A percentile compares a stretch with the other conserved stretches of the same genome.
Conservation (phyloP, 768 basidiomycete genomes). For the Xerocomus spinulosus region DNA sequence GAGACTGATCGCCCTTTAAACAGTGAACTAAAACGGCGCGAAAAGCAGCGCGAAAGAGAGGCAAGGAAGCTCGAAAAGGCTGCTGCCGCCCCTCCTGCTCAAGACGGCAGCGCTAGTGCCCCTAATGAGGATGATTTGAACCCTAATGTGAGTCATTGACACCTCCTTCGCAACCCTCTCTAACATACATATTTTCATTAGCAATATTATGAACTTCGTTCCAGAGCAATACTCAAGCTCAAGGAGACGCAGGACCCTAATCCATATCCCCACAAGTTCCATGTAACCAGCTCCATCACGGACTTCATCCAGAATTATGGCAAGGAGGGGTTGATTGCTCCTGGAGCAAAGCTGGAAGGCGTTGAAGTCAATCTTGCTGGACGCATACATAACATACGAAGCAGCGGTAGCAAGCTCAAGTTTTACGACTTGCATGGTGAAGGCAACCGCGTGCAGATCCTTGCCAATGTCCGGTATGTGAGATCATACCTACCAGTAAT, state of each 20-base stretch:
- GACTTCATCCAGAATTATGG: conserved; percentile 74
- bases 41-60: conserved; percentile 72
- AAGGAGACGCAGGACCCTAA: conserved; percentile 82
- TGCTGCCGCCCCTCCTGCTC: conserved; percentile 38
- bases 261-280: conserved; percentile 99
- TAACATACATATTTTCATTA: conserved; percentile 28
- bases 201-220: conserved; percentile 97
- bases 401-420: conserved; percentile 73
- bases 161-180: background rate
- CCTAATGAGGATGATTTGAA: conserved; percentile 78
- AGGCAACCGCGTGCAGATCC: conserved; percentile 90
- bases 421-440: conserved; percentile 96
- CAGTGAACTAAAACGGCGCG: conserved; percentile 92
- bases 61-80: conserved; percentile 77
- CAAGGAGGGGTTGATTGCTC: conserved; percentile 58
- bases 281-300: conserved; percentile 74
- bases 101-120: conserved; percentile 38
- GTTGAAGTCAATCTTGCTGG: conserved; percentile 72
- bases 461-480: conserved; percentile 82
- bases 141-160: conserved; percentile 66
- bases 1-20: conserved; percentile 26
- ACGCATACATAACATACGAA: conserved; percentile 86
- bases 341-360: conserved; percentile 62
- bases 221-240: conserved; percentile 80
- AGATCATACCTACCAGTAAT: background rate